Percentiles rank a stretch among this genome's conserved stretches.
Evolutionary conservation across 2,329 filamentous ascomycete species (phyloP).

Genomic region (Ceratocystis lukuohia): DNA sequence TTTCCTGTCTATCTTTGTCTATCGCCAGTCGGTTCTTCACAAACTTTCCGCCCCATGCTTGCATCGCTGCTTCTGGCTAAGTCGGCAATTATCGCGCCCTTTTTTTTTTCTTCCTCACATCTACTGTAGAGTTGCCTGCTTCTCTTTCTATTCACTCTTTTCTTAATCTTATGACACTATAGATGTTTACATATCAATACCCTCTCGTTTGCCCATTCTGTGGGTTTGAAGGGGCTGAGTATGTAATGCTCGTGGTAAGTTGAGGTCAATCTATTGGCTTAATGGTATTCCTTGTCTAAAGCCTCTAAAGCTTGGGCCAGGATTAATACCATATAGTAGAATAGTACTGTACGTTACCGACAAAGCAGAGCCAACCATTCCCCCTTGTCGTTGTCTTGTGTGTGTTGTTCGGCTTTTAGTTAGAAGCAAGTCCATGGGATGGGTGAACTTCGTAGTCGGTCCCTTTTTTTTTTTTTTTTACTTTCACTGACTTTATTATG

Average conservation of each 20-base stretch:
- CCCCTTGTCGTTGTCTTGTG: neutral
- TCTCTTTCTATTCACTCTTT: neutral
- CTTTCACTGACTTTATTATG: neutral
- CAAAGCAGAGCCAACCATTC: neutral
- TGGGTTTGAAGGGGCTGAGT: conserved; percentile 2
- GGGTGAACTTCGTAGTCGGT: neutral
- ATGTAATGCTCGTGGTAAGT: conserved; percentile 15
- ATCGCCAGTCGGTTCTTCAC: too few relatives aligned
- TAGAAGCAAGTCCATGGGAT: neutral
- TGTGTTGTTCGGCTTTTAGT: neutral
- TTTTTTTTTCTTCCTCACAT: neutral
- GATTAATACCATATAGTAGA: neutral
- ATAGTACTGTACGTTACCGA: neutral
- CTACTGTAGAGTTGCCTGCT: neutral
- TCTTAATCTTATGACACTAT: neutral
- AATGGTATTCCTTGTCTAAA: neutral
- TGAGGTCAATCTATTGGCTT: neutral
- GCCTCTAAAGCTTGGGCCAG: neutral
- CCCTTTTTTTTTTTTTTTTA: neutral
- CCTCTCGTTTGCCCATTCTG: conserved; percentile 12
- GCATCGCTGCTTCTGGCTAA: neutral
- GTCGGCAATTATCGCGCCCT: neutral
- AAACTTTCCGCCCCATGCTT: neutral
- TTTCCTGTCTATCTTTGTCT: neutral
- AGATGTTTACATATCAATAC: neutral